Evolutionary conservation across 78 protist species (phyloP), one percentile per base, ranked within the genome.

Genomic region (Chrysochromulina parva): DNA sequence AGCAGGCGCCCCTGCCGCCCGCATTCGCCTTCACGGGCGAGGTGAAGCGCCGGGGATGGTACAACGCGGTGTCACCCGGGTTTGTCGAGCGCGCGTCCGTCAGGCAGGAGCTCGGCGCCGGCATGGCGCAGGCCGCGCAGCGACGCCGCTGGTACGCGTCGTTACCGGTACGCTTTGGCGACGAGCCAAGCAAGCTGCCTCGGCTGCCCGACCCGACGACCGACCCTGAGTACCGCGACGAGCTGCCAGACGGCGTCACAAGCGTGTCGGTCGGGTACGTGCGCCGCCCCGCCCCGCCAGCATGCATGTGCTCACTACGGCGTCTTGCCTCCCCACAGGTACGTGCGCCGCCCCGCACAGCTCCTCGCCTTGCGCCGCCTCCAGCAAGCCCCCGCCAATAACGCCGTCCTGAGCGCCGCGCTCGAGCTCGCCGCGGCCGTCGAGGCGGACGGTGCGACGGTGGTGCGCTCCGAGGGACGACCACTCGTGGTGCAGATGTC

Each of bases 1-100:
- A 74, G 82, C 82, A 74, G 55, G 55, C 55, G 82, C 57, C 55
- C 57, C 57, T 74, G 28, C 57, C 82, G 19, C 82, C 82, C 24
- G 11, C 2, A 13, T 74, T 28, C 26, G 82, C 82, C 53, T 74
- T 48, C 82, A 74, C 82, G 28, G 82, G 82, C 57, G 50, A 28
- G 17, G 82, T 74, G 55, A 74, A 74, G 82, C 82, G 82, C 55
- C 1, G 26, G 19, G 82, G 48, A 55, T 74, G 82, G 71, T 65
- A 65, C 71, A 17, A 9, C 28, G 4, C 71, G 71, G 71, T 65
- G 71, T 19, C 78, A 4, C 78, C 78, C n/a, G 48, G 38, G 10
- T 2, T 69, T 5, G 50, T 69, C 78, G 78, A 69, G 78, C 78
- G 78, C 78, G 10, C 24, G 48, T 50, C 50, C 78, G 13, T 38